Base-by-base conservation (phyloP, 257 asterid species). In the Voacanga thouarsii region DNA sequence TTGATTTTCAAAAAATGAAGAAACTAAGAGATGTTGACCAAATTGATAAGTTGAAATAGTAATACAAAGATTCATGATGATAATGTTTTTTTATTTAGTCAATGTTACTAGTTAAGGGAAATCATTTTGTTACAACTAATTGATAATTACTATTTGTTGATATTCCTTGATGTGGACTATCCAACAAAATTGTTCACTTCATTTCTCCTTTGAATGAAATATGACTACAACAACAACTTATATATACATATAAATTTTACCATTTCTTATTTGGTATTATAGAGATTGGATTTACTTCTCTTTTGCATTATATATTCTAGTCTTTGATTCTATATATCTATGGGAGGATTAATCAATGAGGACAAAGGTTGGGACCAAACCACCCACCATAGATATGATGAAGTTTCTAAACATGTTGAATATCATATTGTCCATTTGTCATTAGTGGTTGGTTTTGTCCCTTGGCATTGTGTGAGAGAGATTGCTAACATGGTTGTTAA, bases 81-180 rank as follows among this genome's bases (percentile, higher is more conserved):
- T 51, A 50, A 15, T 49, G 28, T 72, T 1, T 9, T 72, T 1
- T 9, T 1, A 3, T 7, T 16, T 30, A 16, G 65, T 51, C 65
- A 51, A 30, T 49, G 53, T 6, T 23, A 11, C 50, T 33, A 0
- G 53, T 21, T 10, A 53, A 18, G 45, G 51, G 21, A 64, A 64
- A 64, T 64, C 45, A 30, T 73, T 73, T 61, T 73, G 66, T 55
- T 33, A 73, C 23, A 44, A 53, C 69, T 63, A 63, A 63, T 19
- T 61, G 3, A 12, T 33, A 33, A 65, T 23, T 65, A 65, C n/a
- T 8, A 6, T 12, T 1, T 28, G 41, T 9, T 63, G 23, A 23
- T 11, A 26, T 60, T 24, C 12, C 30, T 67, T 72, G 76, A 72
- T 72, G 64, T 50, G 19, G 53, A 74, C 65, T 8, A 37, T 39